Percentiles rank a stretch among this genome's conserved stretches.
Evolutionary conservation across 139 green algal genomes (phyloP).

Genomic region (Chlamydomonas eustigma): DNA sequence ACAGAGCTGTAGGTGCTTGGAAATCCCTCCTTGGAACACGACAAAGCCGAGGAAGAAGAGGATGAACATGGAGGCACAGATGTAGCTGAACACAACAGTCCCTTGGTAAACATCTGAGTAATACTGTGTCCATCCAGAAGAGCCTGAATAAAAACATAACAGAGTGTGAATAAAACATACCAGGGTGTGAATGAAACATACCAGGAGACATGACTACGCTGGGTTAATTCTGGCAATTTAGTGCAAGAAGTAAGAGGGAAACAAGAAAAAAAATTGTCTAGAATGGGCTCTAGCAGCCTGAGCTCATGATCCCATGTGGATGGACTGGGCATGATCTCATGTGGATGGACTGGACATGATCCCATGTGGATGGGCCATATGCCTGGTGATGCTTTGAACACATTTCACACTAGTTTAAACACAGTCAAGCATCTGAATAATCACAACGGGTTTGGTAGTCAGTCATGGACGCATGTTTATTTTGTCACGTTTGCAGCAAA

Average conservation of each 20-base stretch:
- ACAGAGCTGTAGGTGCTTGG: not conserved
- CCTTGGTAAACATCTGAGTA: slow-evolving; percentile 7
- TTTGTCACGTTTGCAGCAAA: too few species aligned
- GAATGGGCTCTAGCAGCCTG: too few species aligned
- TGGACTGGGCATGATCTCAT: not conserved
- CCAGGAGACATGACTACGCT: not conserved
- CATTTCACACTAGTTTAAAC: too few species aligned
- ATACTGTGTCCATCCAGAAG: not conserved
- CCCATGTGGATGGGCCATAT: too few species aligned
- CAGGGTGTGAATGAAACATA: not conserved
- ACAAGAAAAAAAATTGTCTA: not conserved
- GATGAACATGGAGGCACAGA: not conserved
- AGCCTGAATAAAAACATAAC: not conserved
- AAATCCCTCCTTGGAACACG: slow-evolving; percentile 10
- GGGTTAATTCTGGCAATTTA: not conserved
- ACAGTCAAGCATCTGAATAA: too few species aligned
- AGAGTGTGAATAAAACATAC: slow-evolving; percentile 3
- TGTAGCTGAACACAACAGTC: slow-evolving; percentile 4
- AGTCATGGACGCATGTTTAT: too few species aligned
- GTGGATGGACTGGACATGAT: not conserved
- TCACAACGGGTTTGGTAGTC: too few species aligned
- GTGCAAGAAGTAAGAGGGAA: not conserved
- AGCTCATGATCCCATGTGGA: too few species aligned
- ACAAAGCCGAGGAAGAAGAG: slow-evolving; percentile 9
- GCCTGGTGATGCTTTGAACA: too few species aligned